Evolutionary conservation across 768 basidiomycete species (phyloP).

Genomic region (Boletus eberwhitei): DNA sequence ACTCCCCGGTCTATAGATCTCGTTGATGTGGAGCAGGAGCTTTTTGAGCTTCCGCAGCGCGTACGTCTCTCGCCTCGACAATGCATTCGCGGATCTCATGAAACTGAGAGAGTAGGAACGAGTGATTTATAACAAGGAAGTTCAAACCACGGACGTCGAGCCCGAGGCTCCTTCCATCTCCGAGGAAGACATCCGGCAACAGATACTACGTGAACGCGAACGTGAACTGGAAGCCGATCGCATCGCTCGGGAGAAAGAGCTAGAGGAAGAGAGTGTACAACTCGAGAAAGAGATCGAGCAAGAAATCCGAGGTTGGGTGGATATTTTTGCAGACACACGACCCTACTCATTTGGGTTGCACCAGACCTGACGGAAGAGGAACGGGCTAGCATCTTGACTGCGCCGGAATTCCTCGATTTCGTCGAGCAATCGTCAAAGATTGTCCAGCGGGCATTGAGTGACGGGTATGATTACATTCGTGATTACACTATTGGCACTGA

Average conservation of each 20-base stretch:
- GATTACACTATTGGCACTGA: slow-evolving; percentile 94
- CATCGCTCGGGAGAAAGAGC: slow-evolving; percentile 65
- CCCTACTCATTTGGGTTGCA: slow-evolving; percentile 2
- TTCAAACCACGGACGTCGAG: slow-evolving; percentile 70
- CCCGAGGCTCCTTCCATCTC: slow-evolving; percentile 46
- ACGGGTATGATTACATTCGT: slow-evolving; percentile 93
- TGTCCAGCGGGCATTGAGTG: slow-evolving; percentile 90
- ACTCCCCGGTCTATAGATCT: slow-evolving; percentile 69
- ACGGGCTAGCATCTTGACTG: slow-evolving; percentile 72
- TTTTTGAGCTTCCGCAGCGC: slow-evolving; percentile 87
- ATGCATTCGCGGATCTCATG: background rate
- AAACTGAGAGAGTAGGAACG: slow-evolving; percentile 50
- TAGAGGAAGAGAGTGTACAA: slow-evolving; percentile 80
- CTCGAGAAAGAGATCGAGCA: slow-evolving; percentile 85
- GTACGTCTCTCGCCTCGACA: slow-evolving; percentile 36
- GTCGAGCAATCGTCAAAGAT: slow-evolving; percentile 94
- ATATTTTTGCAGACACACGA: background rate
- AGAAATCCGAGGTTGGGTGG: slow-evolving; percentile 68
- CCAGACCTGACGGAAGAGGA: slow-evolving; percentile 88
- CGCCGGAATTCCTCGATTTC: slow-evolving; percentile 90
- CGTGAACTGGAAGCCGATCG: slow-evolving; percentile 70
- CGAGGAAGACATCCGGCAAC: slow-evolving; percentile 75
- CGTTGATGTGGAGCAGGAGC: slow-evolving; percentile 85
- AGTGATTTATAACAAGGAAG: slow-evolving; percentile 81
- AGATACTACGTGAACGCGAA: slow-evolving; percentile 56